Conservation (phyloP, 2,329 filamentous ascomycete genomes). For the Talaromyces sp. region DNA sequence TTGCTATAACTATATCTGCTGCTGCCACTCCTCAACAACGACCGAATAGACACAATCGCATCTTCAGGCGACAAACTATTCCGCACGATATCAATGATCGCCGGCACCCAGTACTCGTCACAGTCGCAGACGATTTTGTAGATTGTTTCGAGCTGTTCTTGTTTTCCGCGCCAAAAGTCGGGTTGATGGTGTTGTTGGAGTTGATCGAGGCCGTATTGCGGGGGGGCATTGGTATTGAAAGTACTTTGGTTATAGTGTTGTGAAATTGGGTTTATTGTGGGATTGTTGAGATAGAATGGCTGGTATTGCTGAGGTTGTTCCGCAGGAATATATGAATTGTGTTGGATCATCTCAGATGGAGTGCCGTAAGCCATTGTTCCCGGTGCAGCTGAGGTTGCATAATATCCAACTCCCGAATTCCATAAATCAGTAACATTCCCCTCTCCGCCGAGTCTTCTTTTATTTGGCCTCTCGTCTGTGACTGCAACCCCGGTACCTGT, state of each 20-base stretch:
- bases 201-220: not conserved
- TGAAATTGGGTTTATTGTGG: not conserved
- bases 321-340: not conserved
- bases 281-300: not conserved
- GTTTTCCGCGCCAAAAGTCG: conserved; percentile 25
- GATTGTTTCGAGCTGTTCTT: conserved; percentile 22
- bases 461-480: not conserved
- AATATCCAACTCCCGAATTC: not conserved
- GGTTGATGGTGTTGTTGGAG: conserved; percentile 12
- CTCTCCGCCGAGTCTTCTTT: not conserved
- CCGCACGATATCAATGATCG: conserved; percentile 26
- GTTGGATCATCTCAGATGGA: not conserved
- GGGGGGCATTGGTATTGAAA: not conserved
- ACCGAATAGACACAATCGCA: conserved; percentile 23
- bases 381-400: not conserved
- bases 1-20: not conserved
- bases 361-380: not conserved
- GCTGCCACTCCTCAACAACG: not conserved
- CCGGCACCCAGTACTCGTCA: conserved; percentile 22
- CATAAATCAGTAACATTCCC: not conserved
- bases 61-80: conserved; percentile 26
- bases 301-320: not conserved
- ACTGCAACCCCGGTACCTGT: not conserved
- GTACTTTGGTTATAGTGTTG: no score
- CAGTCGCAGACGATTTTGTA: conserved; percentile 26